Evolutionary conservation across 768 basidiomycete genomes (phyloP).

Genomic region (Naganishia antarctica): DNA sequence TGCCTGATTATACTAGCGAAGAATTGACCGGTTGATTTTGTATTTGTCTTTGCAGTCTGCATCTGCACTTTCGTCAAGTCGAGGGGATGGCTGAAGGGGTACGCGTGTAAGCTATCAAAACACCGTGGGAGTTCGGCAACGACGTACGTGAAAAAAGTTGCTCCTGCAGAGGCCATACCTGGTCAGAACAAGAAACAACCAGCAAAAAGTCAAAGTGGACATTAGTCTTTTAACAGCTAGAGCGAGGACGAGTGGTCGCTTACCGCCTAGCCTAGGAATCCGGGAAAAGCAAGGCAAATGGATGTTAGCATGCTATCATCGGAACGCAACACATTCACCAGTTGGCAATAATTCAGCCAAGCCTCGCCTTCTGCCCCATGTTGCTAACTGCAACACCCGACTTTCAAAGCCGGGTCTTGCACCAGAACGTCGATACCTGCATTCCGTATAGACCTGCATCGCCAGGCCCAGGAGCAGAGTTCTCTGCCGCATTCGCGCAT

Average conservation of each 20-base stretch:
- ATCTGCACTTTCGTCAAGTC: conserved; percentile 32
- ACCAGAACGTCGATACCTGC: no score
- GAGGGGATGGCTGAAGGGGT: conserved; percentile 21
- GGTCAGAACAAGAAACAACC: background rate
- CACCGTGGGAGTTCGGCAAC: no score
- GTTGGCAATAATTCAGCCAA: background rate
- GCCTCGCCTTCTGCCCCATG: background rate
- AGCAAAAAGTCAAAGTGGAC: background rate
- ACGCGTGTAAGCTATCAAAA: background rate
- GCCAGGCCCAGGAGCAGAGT: no score
- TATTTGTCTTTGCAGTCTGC: conserved; percentile 28
- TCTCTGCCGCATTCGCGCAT: no score
- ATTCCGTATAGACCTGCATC: no score
- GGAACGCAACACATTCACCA: background rate
- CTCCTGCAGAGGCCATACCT: conserved; percentile 22
- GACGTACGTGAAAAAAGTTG: conserved; percentile 23
- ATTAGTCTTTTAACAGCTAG: background rate
- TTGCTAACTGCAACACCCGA: background rate
- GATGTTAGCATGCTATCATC: background rate
- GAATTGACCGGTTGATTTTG: conserved; percentile 26
- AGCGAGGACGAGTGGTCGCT: no score
- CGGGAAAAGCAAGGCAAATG: background rate
- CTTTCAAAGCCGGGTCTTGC: no score
- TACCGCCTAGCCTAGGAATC: conserved; percentile 25
- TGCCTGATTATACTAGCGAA: conserved; percentile 20